phyloP scores from a whole-genome alignment of 2,329 filamentous ascomycete genomes.

The Amauroascus verrucosus region DNA sequence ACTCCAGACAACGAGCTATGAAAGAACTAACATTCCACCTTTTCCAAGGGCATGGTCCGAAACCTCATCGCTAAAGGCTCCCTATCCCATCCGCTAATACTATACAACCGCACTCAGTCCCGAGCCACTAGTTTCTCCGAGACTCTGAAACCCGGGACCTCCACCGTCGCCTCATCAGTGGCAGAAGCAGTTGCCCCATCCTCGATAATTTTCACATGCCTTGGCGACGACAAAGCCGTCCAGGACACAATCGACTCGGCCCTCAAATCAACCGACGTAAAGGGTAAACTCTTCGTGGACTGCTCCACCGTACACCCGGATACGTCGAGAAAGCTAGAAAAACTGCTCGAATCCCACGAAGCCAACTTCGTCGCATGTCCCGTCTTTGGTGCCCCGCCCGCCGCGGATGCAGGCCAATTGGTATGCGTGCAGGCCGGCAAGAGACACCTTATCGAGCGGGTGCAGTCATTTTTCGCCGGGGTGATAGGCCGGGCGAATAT shows the following conservation, averaged over 20 bases:
- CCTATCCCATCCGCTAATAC: slow-evolving; percentile 58
- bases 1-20: not conserved
- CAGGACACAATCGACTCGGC: slow-evolving; percentile 50
- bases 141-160: slow-evolving; percentile 43
- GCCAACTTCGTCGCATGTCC: slow-evolving; percentile 66
- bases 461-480: slow-evolving; percentile 60
- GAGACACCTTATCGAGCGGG: slow-evolving; percentile 48
- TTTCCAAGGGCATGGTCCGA: slow-evolving; percentile 64
- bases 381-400: slow-evolving; percentile 35
- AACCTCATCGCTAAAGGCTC: slow-evolving; percentile 71
- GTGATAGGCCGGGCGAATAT: slow-evolving; percentile 61
- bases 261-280: slow-evolving; percentile 44
- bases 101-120: slow-evolving; percentile 69
- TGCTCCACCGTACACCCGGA: slow-evolving; percentile 83
- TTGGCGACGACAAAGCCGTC: slow-evolving; percentile 68
- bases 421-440: slow-evolving; percentile 64
- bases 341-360: slow-evolving; percentile 48
- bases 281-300: slow-evolving; percentile 71
- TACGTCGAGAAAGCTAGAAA: slow-evolving; percentile 57
- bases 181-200: slow-evolving; percentile 55
- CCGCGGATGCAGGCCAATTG: slow-evolving; percentile 54
- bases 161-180: slow-evolving; percentile 54
- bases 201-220: slow-evolving; percentile 71
- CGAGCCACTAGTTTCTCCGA: slow-evolving; percentile 55
- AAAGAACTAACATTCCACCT: not conserved